Conservation (phyloP, 2,329 filamentous ascomycete species). For the Botrytis cinerea region DNA sequence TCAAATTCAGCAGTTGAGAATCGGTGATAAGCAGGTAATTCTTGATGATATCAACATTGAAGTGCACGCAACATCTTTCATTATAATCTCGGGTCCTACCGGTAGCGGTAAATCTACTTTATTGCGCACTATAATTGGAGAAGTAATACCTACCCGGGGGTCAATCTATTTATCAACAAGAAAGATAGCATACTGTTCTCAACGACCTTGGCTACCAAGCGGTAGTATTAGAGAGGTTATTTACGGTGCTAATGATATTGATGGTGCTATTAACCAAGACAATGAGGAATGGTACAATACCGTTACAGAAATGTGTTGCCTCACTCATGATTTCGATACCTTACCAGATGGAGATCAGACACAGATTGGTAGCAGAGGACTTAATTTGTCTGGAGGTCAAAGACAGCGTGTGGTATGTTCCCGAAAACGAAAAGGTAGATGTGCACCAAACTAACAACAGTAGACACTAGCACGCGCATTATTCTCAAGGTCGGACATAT, state of each 20-base stretch:
- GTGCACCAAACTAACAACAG: neutral
- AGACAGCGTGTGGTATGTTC: conserved; percentile 45
- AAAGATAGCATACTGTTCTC: conserved; percentile 44
- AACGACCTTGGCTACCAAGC: conserved; percentile 45
- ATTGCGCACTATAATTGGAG: conserved; percentile 39
- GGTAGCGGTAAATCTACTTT: conserved; percentile 42
- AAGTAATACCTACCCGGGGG: conserved; percentile 35
- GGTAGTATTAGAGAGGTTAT: conserved; percentile 43
- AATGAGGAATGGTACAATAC: conserved; percentile 41
- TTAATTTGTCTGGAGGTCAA: conserved; percentile 50
- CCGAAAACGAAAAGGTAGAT: neutral
- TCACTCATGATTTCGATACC: conserved; percentile 36
- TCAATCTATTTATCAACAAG: conserved; percentile 36
- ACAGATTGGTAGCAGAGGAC: conserved; percentile 46
- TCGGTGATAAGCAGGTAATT: conserved; percentile 4
- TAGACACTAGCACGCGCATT: conserved; percentile 50
- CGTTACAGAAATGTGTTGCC: conserved; percentile 36
- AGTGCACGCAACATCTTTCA: neutral
- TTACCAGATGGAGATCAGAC: conserved; percentile 45
- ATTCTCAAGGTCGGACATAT: conserved; percentile 45
- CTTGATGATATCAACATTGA: conserved; percentile 15
- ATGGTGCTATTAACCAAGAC: conserved; percentile 25
- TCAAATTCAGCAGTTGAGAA: conserved; percentile 3
- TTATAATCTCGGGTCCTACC: conserved; percentile 36
- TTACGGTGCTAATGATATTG: conserved; percentile 34